These are phyloP conservation scores for Eudorina sp. DNA, from an alignment of 139 green algal genomes.

Conservation along the genomic window DNA sequence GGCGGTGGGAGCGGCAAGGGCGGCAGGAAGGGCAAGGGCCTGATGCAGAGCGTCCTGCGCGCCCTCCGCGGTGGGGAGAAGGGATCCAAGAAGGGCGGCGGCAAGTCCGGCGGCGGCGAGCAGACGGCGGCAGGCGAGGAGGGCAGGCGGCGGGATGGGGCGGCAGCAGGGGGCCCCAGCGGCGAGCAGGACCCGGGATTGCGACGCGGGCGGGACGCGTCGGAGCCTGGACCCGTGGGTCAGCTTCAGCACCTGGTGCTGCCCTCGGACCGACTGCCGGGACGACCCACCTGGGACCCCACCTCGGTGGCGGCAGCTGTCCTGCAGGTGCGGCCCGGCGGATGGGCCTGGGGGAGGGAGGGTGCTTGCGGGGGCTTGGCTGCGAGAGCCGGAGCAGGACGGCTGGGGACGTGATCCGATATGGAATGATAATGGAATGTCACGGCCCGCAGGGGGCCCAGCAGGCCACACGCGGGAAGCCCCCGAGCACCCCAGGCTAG, in stretches of 20 bases:
- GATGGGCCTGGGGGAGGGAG: neutral
- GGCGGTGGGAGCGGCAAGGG: neutral
- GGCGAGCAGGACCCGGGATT: too few relatives aligned
- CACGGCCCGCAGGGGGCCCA: neutral
- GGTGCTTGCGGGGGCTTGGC: neutral
- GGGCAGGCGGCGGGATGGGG: too few relatives aligned
- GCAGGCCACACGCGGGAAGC: neutral
- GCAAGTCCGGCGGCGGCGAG: neutral
- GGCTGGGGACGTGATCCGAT: neutral
- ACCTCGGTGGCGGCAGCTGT: slow-evolving; percentile 8
- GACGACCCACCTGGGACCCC: slow-evolving; percentile 7
- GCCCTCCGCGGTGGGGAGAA: neutral
- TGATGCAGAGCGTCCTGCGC: neutral
- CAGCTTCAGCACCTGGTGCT: slow-evolving; percentile 44
- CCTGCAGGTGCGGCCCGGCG: slow-evolving; percentile 2
- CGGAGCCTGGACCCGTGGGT: slow-evolving; percentile 20
- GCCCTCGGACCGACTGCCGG: neutral
- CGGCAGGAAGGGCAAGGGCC: neutral
- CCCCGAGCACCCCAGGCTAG: neutral
- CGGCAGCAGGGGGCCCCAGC: too few relatives aligned
- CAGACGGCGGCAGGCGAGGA: neutral
- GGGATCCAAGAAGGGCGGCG: neutral
- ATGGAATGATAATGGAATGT: too few relatives aligned
- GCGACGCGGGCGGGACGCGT: too few relatives aligned
- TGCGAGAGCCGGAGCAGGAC: neutral